phyloP scores from a whole-genome alignment of 2,329 filamentous ascomycete species.

The Ophiostoma australiae region DNA sequence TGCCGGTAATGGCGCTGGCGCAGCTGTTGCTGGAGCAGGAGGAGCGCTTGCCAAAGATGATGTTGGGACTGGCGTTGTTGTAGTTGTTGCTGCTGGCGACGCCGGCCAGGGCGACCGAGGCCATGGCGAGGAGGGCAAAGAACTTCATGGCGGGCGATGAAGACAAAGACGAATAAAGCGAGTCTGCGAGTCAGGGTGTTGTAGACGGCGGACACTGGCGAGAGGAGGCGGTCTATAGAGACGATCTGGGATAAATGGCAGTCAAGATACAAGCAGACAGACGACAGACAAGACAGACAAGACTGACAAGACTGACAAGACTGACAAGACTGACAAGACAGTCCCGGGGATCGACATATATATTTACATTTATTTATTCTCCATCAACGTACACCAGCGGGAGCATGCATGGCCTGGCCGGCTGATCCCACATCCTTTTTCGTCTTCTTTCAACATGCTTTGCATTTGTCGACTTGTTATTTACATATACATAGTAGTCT shows the following conservation, averaged over 20 bases:
- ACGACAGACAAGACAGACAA: not conserved
- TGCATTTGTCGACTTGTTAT: not conserved
- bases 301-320: not conserved
- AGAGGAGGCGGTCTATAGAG: not conserved
- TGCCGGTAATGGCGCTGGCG: constrained; percentile 44
- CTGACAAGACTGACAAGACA: too few relatives aligned
- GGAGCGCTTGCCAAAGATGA: constrained; percentile 30
- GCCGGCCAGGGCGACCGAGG: constrained; percentile 36
- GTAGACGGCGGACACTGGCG: not conserved
- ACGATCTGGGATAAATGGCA: not conserved
- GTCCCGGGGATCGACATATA: not conserved
- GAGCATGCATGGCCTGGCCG: not conserved
- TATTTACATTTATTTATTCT: not conserved
- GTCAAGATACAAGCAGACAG: not conserved
- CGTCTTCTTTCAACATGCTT: not conserved
- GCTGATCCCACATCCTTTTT: not conserved
- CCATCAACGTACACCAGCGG: not conserved
- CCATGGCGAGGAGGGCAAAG: constrained; percentile 38
- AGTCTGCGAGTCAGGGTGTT: too few relatives aligned
- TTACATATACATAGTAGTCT: too few relatives aligned
- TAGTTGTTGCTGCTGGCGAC: constrained; percentile 16
- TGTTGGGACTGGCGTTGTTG: not conserved
- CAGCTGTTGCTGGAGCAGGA: constrained; percentile 44
- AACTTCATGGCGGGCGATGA: constrained; percentile 38
- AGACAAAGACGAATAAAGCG: not conserved